These are phyloP conservation scores for Ceratocystis harringtonii DNA, from an alignment of 2,329 filamentous ascomycete species.

Conservation along the genomic window DNA sequence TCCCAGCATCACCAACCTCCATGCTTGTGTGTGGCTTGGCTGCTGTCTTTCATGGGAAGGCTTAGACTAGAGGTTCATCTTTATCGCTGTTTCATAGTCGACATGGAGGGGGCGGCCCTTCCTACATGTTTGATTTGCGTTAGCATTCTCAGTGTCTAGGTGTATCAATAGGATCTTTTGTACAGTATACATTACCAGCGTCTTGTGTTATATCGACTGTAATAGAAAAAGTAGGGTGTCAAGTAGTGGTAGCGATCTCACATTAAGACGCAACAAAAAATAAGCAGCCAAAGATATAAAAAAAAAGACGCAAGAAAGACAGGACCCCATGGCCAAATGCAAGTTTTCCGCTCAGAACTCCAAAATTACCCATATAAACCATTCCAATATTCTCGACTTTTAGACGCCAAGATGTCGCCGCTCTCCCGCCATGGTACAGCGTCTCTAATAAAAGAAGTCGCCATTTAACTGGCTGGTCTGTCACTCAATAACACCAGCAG, in stretches of 20 bases:
- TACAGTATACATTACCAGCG: too few species aligned
- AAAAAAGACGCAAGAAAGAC: background rate
- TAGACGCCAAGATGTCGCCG: background rate
- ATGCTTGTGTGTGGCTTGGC: background rate
- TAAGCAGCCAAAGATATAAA: background rate
- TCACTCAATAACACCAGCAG: slow-evolving; percentile 69
- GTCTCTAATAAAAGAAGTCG: background rate
- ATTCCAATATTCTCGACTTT: background rate
- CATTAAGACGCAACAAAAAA: too few species aligned
- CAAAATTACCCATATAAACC: background rate
- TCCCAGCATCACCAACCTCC: background rate
- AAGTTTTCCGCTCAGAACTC: background rate
- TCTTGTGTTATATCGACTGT: too few species aligned
- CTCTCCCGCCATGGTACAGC: background rate
- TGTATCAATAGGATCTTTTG: too few species aligned
- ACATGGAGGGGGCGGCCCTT: background rate
- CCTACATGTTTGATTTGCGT: background rate
- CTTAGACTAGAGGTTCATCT: background rate
- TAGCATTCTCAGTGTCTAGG: background rate
- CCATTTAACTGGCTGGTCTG: background rate
- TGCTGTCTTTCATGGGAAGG: background rate
- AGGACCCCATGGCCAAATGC: background rate
- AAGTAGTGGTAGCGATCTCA: too few species aligned
- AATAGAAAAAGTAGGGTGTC: too few species aligned
- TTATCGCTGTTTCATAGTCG: background rate